These are phyloP conservation scores for Nigrospora osmanthi DNA, from an alignment of 2,329 filamentous ascomycete genomes.

Conservation along the genomic window DNA sequence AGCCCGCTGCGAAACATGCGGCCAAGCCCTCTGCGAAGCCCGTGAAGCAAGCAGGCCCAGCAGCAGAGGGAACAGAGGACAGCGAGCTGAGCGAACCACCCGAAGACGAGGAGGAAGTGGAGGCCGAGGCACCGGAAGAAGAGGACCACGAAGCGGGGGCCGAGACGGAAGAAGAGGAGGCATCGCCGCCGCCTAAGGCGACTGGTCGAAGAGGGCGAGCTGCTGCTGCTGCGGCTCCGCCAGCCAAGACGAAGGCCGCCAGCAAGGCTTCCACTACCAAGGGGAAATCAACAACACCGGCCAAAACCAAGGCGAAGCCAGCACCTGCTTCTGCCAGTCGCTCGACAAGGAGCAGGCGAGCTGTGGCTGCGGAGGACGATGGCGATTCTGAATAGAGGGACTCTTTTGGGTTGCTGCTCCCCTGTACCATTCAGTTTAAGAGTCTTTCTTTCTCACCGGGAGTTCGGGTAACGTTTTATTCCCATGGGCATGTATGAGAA, in stretches of 20 bases:
- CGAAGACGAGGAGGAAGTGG: slow-evolving; percentile 3
- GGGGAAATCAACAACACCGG: background rate
- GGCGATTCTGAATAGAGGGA: background rate
- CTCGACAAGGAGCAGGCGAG: background rate
- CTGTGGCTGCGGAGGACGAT: background rate
- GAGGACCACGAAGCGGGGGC: slow-evolving; percentile 3
- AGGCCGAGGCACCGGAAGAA: slow-evolving; percentile 2
- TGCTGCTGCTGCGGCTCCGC: background rate
- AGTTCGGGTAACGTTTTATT: no score
- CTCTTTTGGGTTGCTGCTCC: no score
- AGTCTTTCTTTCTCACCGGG: no score
- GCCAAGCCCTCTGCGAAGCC: background rate
- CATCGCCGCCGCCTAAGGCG: slow-evolving; percentile 11
- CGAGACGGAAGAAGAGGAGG: slow-evolving; percentile 10
- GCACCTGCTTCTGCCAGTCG: background rate
- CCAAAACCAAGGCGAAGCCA: background rate
- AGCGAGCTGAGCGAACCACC: slow-evolving; percentile 3
- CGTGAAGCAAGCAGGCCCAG: background rate
- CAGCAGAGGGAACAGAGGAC: background rate
- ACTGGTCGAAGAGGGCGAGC: slow-evolving; percentile 16
- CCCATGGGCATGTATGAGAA: no score
- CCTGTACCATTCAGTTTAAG: no score
- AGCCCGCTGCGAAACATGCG: background rate
- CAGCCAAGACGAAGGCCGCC: background rate
- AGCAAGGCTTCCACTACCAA: background rate